phyloP scores from a whole-genome alignment of 176 grass and related monocot genomes.

The Thinopyrum elongatum region DNA sequence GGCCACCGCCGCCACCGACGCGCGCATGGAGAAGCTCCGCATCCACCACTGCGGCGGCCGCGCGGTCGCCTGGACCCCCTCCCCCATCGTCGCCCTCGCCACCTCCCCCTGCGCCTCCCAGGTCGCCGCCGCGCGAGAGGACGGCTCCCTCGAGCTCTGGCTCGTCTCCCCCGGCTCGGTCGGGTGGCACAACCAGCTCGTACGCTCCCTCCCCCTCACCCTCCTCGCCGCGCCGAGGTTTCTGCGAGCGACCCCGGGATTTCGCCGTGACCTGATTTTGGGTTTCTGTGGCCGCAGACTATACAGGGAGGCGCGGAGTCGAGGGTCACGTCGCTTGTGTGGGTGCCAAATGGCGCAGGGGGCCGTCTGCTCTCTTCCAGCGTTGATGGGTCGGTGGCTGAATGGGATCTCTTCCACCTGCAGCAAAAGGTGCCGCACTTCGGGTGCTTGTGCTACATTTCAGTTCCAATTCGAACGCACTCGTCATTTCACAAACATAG shows the following conservation, averaged over 20 bases:
- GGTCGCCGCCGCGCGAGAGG: constrained; percentile 75
- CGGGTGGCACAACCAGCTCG: constrained; percentile 96
- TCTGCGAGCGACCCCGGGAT: neutral
- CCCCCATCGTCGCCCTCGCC: constrained; percentile 65
- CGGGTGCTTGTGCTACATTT: constrained; percentile 9
- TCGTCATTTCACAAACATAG: neutral
- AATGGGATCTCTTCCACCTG: constrained; percentile 86
- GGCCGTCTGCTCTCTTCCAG: constrained; percentile 88
- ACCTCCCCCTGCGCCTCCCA: constrained; percentile 67
- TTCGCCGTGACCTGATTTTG: constrained; percentile 23
- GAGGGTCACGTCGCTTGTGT: constrained; percentile 79
- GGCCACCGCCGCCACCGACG: neutral
- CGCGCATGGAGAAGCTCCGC: constrained; percentile 77
- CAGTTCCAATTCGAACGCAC: neutral
- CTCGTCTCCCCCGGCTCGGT: constrained; percentile 92
- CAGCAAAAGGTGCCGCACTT: constrained; percentile 55
- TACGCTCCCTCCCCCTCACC: constrained; percentile 35
- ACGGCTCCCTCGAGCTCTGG: constrained; percentile 93
- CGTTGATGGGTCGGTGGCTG: constrained; percentile 73
- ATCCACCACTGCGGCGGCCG: constrained; percentile 50
- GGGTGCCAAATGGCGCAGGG: constrained; percentile 33
- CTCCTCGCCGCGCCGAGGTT: neutral
- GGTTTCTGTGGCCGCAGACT: constrained; percentile 56
- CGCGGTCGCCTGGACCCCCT: constrained; percentile 69
- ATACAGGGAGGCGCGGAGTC: constrained; percentile 61